Base-by-base conservation (phyloP, 208 protist genomes). In the Porcisia hertigi region DNA sequence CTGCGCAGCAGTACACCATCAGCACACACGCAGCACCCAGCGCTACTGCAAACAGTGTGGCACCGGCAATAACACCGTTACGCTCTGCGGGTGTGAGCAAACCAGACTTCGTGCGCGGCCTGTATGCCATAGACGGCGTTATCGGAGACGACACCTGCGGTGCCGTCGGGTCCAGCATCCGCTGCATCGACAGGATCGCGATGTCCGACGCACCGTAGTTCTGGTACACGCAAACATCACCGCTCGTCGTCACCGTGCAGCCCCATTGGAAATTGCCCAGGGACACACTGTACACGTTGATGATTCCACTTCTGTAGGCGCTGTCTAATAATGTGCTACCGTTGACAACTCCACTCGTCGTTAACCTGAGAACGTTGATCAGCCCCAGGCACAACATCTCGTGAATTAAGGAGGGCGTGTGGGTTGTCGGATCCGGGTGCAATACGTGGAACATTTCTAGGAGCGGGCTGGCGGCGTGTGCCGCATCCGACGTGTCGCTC, bases 131-230 rank as follows among this genome's bases (percentile, higher is more conserved):
- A 0, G 74, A 62, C 8, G 84, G 88, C 30, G 86, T 88, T 23
- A 79, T 73, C 12, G 63, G 25, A 0, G 43, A 23, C 0, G 76
- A 41, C 11, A 76, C 25, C 20, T 39, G 53, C 12, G 82, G 47
- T 34, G 79, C 55, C 7, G 69, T 67, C 23, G 73, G 74, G 65
- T 86, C 58, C 30, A 89, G 69, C 18, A 87, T 75, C 16, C 80
- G 76, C 16, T 55, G 41, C 36, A 87, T 69, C 0, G 77, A 82
- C 57, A 85, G 67, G 12, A 77, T 73, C 3, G 34, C 45, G 36
- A 91, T 88, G 52, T 34, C 49, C 18, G 70, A 76, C 0, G 89
- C 89, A 41, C 86, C 89, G 79, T 85, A 93, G 76, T 91, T 93
- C 25, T 47, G 43, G 63, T 74, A 62, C 41, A 67, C 18, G 53